Evolutionary conservation across 2,329 filamentous ascomycete species (phyloP).

Genomic region (Claviceps pazoutovae): DNA sequence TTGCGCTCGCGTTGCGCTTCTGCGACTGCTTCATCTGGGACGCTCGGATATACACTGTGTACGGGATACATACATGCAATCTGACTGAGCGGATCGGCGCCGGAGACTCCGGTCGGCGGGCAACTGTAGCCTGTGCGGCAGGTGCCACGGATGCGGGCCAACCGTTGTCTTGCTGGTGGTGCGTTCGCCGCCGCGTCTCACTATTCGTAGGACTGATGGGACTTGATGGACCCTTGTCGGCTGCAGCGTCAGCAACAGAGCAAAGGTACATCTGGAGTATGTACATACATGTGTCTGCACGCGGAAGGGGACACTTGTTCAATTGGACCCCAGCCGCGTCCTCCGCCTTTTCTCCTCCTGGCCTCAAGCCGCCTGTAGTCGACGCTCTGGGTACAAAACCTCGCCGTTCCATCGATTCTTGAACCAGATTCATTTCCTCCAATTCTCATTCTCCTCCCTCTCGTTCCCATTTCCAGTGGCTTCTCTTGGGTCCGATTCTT

Average conservation of each 20-base stretch:
- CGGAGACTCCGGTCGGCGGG: not conserved
- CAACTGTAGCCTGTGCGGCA: too few species aligned
- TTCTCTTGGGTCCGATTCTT: conserved; percentile 4
- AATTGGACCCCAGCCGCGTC: conserved; percentile 20
- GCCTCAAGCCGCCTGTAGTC: conserved; percentile 4
- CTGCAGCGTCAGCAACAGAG: too few species aligned
- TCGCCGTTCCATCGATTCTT: conserved; percentile 12
- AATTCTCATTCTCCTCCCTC: conserved; percentile 7
- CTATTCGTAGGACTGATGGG: too few species aligned
- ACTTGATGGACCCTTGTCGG: too few species aligned
- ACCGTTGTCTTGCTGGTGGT: too few species aligned
- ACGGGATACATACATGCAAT: not conserved
- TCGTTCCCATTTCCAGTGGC: conserved; percentile 6
- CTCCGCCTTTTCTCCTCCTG: conserved; percentile 8
- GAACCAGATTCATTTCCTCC: conserved; percentile 8
- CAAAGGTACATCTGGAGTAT: too few species aligned
- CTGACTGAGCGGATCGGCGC: not conserved
- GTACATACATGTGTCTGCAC: not conserved
- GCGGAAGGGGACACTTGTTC: conserved; percentile 30
- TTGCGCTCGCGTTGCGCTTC: too few species aligned
- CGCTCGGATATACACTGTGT: too few species aligned
- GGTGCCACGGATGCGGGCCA: too few species aligned
- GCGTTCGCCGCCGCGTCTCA: too few species aligned
- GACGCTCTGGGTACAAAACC: conserved; percentile 20
- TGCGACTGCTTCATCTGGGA: too few species aligned